These are phyloP conservation scores for Petunia axillaris DNA, from an alignment of 257 asterid genomes.

Conservation along the genomic window DNA sequence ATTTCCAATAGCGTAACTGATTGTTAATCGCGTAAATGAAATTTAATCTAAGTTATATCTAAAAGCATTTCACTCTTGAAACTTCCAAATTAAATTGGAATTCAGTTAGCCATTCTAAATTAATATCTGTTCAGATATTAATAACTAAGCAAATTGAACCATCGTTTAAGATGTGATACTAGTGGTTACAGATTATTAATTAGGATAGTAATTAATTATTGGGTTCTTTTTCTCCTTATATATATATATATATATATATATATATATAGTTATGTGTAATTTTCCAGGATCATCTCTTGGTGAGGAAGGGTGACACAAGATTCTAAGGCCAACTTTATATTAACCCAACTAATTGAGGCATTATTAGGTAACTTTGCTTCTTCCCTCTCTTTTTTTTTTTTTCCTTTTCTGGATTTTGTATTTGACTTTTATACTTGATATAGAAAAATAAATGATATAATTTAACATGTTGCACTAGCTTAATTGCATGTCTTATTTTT, in stretches of 20 bases:
- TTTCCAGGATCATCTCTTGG: not conserved
- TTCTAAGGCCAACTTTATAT: slow-evolving; percentile 13
- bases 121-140: too few relatives aligned
- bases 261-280: not conserved
- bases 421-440: not conserved
- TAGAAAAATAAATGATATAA: not conserved
- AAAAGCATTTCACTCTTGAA: not conserved
- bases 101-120: not conserved
- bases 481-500: too few relatives aligned
- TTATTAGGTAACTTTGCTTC: not conserved
- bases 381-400: not conserved
- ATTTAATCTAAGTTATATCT: not conserved
- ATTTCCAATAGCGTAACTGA: slow-evolving; percentile 7
- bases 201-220: not conserved
- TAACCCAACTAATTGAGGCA: not conserved
- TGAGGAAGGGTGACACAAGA: not conserved
- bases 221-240: not conserved
- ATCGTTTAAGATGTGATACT: too few relatives aligned
- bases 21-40: not conserved
- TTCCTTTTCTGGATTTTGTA: not conserved
- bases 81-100: not conserved
- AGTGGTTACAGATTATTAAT: too few relatives aligned
- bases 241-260: not conserved
- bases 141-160: too few relatives aligned
- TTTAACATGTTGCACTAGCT: not conserved